Percentiles rank a stretch among this genome's conserved stretches.
These are phyloP conservation scores for Acer negundo DNA, from an alignment of 345 rosid genomes.

Conservation along the genomic window DNA sequence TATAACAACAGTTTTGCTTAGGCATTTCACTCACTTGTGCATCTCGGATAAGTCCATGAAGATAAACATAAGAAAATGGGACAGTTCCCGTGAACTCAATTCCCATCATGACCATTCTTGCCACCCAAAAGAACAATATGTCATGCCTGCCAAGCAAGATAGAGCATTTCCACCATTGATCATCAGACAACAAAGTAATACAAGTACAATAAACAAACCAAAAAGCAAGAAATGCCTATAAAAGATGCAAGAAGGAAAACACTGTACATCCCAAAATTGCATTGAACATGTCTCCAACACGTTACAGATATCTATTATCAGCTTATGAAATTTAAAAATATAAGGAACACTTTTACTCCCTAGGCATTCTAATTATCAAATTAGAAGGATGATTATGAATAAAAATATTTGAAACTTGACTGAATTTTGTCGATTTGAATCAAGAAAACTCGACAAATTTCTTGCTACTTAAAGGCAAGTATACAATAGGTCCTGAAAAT, in stretches of 20 bases:
- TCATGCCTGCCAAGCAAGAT: constrained; percentile 82
- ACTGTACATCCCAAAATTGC: neutral
- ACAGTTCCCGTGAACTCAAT: constrained; percentile 92
- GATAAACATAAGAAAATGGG: constrained; percentile 88
- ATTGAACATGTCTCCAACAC: neutral
- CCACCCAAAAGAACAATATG: constrained; percentile 98
- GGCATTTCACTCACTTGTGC: constrained; percentile 62
- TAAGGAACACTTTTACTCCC: neutral
- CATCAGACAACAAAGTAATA: constrained; percentile 2
- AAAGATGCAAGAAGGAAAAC: neutral
- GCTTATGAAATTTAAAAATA: neutral
- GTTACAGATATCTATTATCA: neutral
- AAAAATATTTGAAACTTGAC: too few species aligned
- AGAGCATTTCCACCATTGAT: constrained; percentile 17
- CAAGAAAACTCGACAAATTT: too few species aligned
- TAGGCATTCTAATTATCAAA: too few species aligned
- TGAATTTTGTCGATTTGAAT: too few species aligned
- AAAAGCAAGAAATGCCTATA: neutral
- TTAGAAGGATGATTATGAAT: too few species aligned
- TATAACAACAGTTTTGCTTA: neutral
- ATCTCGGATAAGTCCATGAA: constrained; percentile 95
- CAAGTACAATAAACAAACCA: constrained; percentile 10
- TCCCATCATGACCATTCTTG: constrained; percentile 99
- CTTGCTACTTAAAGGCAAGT: too few species aligned
- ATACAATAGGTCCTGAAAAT: neutral